Percentiles rank a stretch among this genome's conserved stretches.
Evolutionary conservation across 2,329 filamentous ascomycete species (phyloP).

Genomic region (Cladosporium sphaerospermum): DNA sequence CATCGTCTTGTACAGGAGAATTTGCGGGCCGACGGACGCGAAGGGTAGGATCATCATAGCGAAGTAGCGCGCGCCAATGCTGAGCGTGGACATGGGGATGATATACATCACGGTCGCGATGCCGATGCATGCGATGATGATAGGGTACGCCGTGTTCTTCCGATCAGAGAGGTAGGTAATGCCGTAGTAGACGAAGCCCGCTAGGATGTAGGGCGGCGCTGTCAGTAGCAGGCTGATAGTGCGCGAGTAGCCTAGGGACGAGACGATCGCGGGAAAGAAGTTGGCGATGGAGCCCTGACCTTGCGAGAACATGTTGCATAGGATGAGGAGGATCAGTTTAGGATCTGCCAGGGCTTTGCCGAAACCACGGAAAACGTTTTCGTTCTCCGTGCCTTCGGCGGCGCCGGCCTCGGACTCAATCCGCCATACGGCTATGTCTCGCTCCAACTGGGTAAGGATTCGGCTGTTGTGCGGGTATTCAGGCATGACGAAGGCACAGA

Average conservation of each 20-base stretch:
- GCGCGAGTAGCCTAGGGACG: conserved; percentile 63
- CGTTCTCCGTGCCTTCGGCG: conserved; percentile 49
- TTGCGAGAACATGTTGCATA: conserved; percentile 27
- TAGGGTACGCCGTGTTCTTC: conserved; percentile 26
- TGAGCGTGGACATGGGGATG: conserved; percentile 27
- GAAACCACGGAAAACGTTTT: conserved; percentile 39
- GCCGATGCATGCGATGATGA: conserved; percentile 23
- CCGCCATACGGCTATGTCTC: conserved; percentile 4
- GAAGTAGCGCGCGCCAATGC: conserved; percentile 28
- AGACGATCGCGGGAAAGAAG: conserved; percentile 41
- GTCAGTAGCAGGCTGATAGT: conserved; percentile 45
- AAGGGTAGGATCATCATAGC: conserved; percentile 29
- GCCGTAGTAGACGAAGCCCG: conserved; percentile 23
- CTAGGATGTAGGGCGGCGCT: conserved; percentile 35
- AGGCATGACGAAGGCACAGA: conserved; percentile 49
- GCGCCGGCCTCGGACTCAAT: conserved; percentile 37
- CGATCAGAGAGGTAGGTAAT: conserved; percentile 26
- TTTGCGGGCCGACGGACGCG: conserved; percentile 35
- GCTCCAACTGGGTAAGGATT: conserved; percentile 43
- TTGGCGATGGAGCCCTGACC: conserved; percentile 26
- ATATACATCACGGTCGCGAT: conserved; percentile 22
- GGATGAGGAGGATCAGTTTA: conserved; percentile 35
- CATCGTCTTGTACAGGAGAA: conserved; percentile 40
- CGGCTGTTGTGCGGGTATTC: conserved; percentile 41
- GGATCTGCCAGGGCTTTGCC: conserved; percentile 32